phyloP scores from a whole-genome alignment of 768 basidiomycete genomes.

The Mycena filopes region DNA sequence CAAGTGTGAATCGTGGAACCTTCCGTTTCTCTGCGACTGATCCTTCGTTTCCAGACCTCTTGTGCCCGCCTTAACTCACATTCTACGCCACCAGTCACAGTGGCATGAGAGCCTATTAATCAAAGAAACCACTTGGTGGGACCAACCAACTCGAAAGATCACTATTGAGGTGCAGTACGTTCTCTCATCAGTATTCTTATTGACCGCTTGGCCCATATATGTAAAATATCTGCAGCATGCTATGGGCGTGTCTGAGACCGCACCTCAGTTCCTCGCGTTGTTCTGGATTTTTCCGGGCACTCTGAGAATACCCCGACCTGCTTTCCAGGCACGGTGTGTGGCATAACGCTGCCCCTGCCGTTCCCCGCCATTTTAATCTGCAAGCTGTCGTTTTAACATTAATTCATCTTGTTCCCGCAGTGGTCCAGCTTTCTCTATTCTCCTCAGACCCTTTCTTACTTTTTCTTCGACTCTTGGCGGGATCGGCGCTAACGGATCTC shows the following conservation, averaged over 20 bases:
- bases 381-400: too few species aligned
- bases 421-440: not conserved
- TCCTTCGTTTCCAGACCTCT: constrained; percentile 7
- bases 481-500: not conserved
- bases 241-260: constrained; percentile 15
- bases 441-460: not conserved
- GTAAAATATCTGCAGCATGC: constrained; percentile 18
- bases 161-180: not conserved
- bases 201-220: constrained; percentile 18
- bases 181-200: constrained; percentile 17
- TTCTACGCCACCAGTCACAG: constrained; percentile 21
- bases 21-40: constrained; percentile 5
- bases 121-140: constrained; percentile 1
- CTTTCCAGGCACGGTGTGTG: too few species aligned
- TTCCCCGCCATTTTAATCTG: too few species aligned
- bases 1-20: not conserved
- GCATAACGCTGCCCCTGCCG: too few species aligned
- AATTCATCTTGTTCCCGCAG: too few species aligned
- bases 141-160: not conserved
- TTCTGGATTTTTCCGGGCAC: not conserved
- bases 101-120: constrained; percentile 26
- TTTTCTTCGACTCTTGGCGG: not conserved
- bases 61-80: constrained; percentile 13
- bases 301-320: not conserved
- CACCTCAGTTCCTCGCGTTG: not conserved